Evolutionary conservation across 2,329 filamentous ascomycete species (phyloP).

Genomic region (Cercospora sp.): DNA sequence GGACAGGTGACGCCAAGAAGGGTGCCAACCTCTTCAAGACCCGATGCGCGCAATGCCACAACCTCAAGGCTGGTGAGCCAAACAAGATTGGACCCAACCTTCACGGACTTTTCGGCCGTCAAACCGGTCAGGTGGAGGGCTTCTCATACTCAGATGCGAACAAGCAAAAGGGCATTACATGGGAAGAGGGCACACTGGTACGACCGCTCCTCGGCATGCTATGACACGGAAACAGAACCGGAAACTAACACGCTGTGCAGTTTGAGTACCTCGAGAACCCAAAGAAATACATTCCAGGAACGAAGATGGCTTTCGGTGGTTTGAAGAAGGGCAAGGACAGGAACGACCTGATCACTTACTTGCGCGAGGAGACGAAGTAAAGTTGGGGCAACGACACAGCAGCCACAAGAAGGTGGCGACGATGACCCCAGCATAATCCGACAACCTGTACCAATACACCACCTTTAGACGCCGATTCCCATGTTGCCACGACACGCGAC

Average conservation of each 20-base stretch:
- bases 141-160: constrained; percentile 99
- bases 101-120: constrained; percentile 95
- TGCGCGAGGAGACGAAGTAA: constrained; percentile 70
- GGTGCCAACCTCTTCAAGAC: constrained; percentile 99
- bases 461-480: constrained; percentile 6
- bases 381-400: constrained; percentile 28
- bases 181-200: constrained; percentile 84
- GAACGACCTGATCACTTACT: constrained; percentile 93
- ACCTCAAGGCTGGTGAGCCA: constrained; percentile 80
- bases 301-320: constrained; percentile 99
- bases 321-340: constrained; percentile 99
- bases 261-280: constrained; percentile 99
- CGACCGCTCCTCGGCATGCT: constrained; percentile 14
- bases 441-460: constrained; percentile 13
- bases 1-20: constrained; percentile 85
- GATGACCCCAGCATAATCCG: constrained; percentile 3
- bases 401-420: constrained; percentile 12
- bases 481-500: constrained; percentile 12
- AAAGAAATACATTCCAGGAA: constrained; percentile 99
- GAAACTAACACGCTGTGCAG: constrained; percentile 47
- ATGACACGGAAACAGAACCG: background rate
- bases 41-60: constrained; percentile 98
- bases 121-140: constrained; percentile 86
- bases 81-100: constrained; percentile 99
- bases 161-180: constrained; percentile 91